These are phyloP conservation scores for Starmera pachycereana DNA, from an alignment of 805 yeast species.

Conservation along the genomic window DNA sequence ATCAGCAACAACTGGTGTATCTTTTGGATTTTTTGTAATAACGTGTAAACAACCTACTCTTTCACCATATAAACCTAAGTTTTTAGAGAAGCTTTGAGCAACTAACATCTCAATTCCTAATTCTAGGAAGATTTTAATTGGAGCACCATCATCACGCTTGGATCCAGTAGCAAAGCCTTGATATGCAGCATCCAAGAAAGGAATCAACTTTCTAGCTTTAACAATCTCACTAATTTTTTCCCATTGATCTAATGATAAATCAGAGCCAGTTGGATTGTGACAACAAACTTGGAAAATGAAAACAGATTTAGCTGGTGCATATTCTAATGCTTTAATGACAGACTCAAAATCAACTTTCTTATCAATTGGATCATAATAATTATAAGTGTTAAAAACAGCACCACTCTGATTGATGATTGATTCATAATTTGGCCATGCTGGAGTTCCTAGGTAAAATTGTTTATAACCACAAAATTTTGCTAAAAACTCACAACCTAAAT, in stretches of 20 bases:
- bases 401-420: background rate
- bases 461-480: constrained; percentile 7
- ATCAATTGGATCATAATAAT: background rate
- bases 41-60: constrained; percentile 52
- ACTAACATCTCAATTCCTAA: constrained; percentile 15
- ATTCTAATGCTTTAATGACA: background rate
- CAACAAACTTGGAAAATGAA: constrained; percentile 70
- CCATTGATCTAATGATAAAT: constrained; percentile 67
- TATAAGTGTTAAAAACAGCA: background rate
- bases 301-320: constrained; percentile 4
- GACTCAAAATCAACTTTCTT: background rate
- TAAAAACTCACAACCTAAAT: constrained; percentile 62
- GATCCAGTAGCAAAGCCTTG: constrained; percentile 84
- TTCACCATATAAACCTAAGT: constrained; percentile 81
- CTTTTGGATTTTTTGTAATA: constrained; percentile 25
- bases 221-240: constrained; percentile 49
- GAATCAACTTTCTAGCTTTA: constrained; percentile 45
- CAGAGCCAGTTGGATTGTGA: constrained; percentile 86
- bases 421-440: constrained; percentile 1
- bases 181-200: constrained; percentile 77
- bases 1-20: constrained; percentile 32
- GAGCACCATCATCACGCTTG: constrained; percentile 52
- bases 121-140: constrained; percentile 29
- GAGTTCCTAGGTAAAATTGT: constrained; percentile 21
- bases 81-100: constrained; percentile 81